phyloP scores from a whole-genome alignment of 2,329 filamentous ascomycete species.

The Penicillium sp. region DNA sequence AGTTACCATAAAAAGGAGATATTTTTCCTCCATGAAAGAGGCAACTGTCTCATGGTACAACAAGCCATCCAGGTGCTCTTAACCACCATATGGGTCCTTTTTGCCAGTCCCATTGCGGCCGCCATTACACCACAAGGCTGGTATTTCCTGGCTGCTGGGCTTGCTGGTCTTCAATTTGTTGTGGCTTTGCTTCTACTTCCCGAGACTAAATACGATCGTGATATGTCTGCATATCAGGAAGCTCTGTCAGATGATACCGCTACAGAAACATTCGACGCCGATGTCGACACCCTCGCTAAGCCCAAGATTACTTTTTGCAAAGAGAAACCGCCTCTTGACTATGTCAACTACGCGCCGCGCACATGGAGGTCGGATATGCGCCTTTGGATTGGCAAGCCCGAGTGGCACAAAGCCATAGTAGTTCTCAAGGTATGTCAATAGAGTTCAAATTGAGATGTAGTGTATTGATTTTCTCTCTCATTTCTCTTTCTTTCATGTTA shows the following conservation, averaged over 20 bases:
- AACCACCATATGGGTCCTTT: conserved; percentile 43
- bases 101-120: conserved; percentile 48
- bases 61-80: conserved; percentile 46
- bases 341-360: conserved; percentile 40
- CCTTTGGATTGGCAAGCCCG: conserved; percentile 44
- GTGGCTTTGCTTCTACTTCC: conserved; percentile 47
- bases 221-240: conserved; percentile 44
- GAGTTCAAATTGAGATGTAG: too few species aligned
- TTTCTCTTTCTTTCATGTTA: too few species aligned
- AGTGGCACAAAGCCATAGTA: conserved; percentile 39
- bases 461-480: too few species aligned
- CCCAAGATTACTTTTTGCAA: conserved; percentile 15
- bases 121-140: conserved; percentile 48
- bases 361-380: conserved; percentile 44
- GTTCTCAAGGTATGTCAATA: conserved; percentile 21
- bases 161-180: conserved; percentile 40
- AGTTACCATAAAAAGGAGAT: conserved; percentile 32
- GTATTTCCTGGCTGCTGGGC: conserved; percentile 48
- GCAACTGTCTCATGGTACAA: conserved; percentile 46
- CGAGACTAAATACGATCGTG: conserved; percentile 49
- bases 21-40: conserved; percentile 52
- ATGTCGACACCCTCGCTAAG: conserved; percentile 19
- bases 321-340: conserved; percentile 38
- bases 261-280: conserved; percentile 12
- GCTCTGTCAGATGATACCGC: conserved; percentile 11